phyloP scores from a whole-genome alignment of 2,329 filamentous ascomycete species.

The Aspergillus pseudotamarii region DNA sequence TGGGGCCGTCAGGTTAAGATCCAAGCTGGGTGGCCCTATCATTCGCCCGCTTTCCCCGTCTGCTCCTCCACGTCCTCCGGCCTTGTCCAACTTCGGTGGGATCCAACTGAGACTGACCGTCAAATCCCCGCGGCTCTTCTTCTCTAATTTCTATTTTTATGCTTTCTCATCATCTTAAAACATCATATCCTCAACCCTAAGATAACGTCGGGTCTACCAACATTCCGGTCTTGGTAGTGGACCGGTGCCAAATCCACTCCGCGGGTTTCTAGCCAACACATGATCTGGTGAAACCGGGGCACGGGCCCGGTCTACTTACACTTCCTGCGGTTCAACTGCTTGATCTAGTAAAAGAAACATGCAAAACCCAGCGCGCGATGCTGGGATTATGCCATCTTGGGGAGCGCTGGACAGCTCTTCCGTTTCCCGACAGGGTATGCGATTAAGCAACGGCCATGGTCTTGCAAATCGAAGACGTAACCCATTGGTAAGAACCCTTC shows the following conservation, averaged over 20 bases:
- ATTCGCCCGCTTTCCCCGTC: background rate
- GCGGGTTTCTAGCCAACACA: background rate
- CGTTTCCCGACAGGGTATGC: conserved; percentile 8
- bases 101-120: background rate
- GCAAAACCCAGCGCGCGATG: conserved; percentile 16
- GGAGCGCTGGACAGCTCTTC: conserved; percentile 11
- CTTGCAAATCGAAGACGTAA: conserved; percentile 20
- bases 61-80: background rate
- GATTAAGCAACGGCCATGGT: conserved; percentile 12
- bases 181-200: background rate
- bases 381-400: conserved; percentile 11
- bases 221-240: background rate
- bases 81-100: background rate
- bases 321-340: background rate
- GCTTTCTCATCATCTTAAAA: background rate
- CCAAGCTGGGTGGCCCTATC: background rate
- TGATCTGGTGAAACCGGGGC: background rate
- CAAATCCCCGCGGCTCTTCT: background rate
- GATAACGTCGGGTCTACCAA: background rate
- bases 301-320: background rate
- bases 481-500: conserved; percentile 23
- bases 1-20: background rate
- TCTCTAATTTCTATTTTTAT: background rate
- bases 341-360: conserved; percentile 16
- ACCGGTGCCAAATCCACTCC: background rate